Base-by-base conservation (phyloP, 371 early-diverging fungal species). In the Umbelopsis sp. region DNA sequence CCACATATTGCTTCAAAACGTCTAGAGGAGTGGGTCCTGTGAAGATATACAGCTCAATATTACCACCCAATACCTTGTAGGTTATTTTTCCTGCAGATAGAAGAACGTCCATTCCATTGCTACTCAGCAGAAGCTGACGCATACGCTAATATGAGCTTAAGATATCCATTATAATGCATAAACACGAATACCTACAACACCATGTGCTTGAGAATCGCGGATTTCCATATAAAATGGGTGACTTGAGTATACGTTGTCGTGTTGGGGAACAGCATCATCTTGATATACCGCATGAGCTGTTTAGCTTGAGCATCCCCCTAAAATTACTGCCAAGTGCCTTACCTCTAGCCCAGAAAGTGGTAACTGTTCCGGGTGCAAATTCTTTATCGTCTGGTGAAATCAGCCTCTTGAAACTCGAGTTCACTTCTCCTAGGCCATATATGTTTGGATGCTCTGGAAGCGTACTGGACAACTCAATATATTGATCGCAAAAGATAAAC, bases 151-250 rank as follows among this genome's bases (percentile, higher is more conserved):
- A n/a, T 44, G 9, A 18, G 14, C 12, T 11, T 44, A 0, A 1
- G 44, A 3, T 64, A 44, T 44, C 48, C 12, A 48, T 1, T 44
- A 6, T 11, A 2, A 45, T 45, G 5, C 45, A 12, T 16, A 24
- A 14, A 5, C 18, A 25, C 18, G 10, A 45, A 45, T 14, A 64
- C 57, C 63, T 51, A 77, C 76, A 1, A 79, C 83, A n/a, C 83
- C 83, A 52, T 89, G 91, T 18, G 86, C 78, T 41, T 68, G 32
- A 14, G 79, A 80, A 22, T 78, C 70, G 5, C 86, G 74, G 65
- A 87, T 76, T 73, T 90, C 91, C 63, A 91, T 75, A 74, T 90
- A 83, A 70, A 89, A 80, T 4, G 90, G 80, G 38, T 90, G 91
- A 25, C 79, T 67, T 46, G 89, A 90, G 52, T 90, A 90, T 41